Evolutionary conservation across 2,329 filamentous ascomycete species (phyloP).

Genomic region (Aureobasidium zeae): DNA sequence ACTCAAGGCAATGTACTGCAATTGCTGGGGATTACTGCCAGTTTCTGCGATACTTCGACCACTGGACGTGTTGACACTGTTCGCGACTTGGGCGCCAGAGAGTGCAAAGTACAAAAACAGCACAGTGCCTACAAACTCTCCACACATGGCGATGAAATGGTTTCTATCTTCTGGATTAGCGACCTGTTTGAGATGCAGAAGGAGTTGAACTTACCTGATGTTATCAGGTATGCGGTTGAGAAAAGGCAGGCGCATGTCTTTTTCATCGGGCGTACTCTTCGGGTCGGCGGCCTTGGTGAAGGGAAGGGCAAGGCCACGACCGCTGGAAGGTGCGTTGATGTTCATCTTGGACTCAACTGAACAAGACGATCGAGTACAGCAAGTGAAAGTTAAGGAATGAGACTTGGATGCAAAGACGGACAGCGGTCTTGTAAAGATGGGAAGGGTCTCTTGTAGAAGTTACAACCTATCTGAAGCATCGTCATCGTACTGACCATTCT

Average conservation of each 20-base stretch:
- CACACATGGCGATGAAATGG: conserved; percentile 26
- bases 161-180: conserved; percentile 1
- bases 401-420: too few relatives aligned
- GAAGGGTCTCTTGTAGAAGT: too few relatives aligned
- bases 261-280: conserved; percentile 19
- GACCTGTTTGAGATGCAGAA: too few relatives aligned
- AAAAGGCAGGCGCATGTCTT: conserved; percentile 24
- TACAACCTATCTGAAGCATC: not conserved
- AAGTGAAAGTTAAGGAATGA: too few relatives aligned
- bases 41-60: conserved; percentile 21
- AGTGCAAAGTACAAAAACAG: conserved; percentile 40
- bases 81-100: conserved; percentile 37
- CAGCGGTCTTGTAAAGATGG: too few relatives aligned
- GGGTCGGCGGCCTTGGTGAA: conserved; percentile 27
- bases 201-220: conserved; percentile 14
- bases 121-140: conserved; percentile 37
- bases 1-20: conserved; percentile 32
- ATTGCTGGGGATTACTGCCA: conserved; percentile 29
- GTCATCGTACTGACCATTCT: conserved; percentile 5
- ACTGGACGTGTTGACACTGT: conserved; percentile 27
- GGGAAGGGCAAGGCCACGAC: conserved; percentile 24
- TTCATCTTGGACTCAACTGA: conserved; percentile 1
- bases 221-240: conserved; percentile 22
- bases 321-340: conserved; percentile 20
- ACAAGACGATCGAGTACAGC: too few relatives aligned